Percentiles rank a stretch among this genome's conserved stretches.
phyloP scores from a whole-genome alignment of 106 monocot species.

The Acorus gramineus region DNA sequence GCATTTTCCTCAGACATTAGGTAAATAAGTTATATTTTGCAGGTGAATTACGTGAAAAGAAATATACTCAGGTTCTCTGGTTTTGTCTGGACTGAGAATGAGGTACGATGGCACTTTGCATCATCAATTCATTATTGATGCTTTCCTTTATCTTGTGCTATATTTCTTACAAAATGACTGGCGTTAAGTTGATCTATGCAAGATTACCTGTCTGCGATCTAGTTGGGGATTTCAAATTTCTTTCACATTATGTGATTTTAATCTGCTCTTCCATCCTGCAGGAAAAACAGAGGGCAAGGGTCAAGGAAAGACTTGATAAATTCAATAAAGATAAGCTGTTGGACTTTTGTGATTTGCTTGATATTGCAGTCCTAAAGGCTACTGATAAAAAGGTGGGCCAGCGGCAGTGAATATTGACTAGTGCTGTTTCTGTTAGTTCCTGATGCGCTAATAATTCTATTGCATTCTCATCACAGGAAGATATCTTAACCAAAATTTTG shows the following conservation, averaged over 20 bases:
- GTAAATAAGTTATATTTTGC: not conserved
- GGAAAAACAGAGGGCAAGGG: slow-evolving; percentile 43
- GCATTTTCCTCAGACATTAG: too few species aligned
- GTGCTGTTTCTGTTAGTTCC: not conserved
- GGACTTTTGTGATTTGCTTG: slow-evolving; percentile 67
- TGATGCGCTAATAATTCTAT: not conserved
- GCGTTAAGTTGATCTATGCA: too few species aligned
- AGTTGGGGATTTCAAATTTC: not conserved
- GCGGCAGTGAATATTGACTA: not conserved
- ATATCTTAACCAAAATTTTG: slow-evolving; percentile 47
- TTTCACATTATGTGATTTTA: not conserved
- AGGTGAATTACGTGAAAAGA: slow-evolving; percentile 64
- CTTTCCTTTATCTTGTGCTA: not conserved
- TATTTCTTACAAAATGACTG: too few species aligned
- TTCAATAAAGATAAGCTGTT: slow-evolving; percentile 46
- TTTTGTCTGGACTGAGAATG: slow-evolving; percentile 69
- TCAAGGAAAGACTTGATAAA: slow-evolving; percentile 66
- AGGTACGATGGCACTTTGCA: slow-evolving; percentile 23
- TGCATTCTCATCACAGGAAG: slow-evolving; percentile 47
- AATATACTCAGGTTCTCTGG: slow-evolving; percentile 86
- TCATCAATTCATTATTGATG: too few species aligned
- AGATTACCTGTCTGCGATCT: too few species aligned
- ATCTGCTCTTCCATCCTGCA: slow-evolving; percentile 3
- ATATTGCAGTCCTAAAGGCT: slow-evolving; percentile 24
- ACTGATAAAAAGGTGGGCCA: slow-evolving; percentile 46